Percentiles rank a stretch among this genome's conserved stretches.
Evolutionary conservation across 2,329 filamentous ascomycete genomes (phyloP).

Genomic region (Alternaria sp.): DNA sequence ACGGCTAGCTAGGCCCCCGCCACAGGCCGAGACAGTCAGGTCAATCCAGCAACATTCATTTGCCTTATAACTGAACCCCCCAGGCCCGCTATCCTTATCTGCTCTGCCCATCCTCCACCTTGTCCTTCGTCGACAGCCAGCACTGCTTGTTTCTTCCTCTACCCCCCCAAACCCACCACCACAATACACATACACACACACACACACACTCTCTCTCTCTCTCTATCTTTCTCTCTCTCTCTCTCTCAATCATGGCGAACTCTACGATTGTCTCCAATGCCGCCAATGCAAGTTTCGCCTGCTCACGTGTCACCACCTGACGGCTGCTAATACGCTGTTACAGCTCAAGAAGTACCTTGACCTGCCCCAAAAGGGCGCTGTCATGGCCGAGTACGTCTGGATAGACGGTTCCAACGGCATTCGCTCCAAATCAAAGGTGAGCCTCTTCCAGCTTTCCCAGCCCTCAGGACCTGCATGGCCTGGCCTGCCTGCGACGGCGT

Average conservation of each 20-base stretch:
- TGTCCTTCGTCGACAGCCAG: slow-evolving; percentile 15
- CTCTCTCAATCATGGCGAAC: slow-evolving; percentile 40
- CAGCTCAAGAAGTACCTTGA: slow-evolving; percentile 92
- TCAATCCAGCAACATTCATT: slow-evolving; percentile 21
- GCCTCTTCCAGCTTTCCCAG: slow-evolving; percentile 47
- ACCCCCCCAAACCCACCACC: slow-evolving; percentile 30
- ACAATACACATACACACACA: slow-evolving; percentile 30
- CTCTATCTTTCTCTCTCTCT: background rate
- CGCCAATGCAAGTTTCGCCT: slow-evolving; percentile 54
- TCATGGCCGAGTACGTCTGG: slow-evolving; percentile 98
- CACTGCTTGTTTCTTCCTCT: slow-evolving; percentile 10
- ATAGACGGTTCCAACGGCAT: slow-evolving; percentile 83
- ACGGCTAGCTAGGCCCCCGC: slow-evolving; percentile 36
- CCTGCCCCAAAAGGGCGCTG: slow-evolving; percentile 85
- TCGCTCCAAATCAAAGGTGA: slow-evolving; percentile 95
- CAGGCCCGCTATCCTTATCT: slow-evolving; percentile 37
- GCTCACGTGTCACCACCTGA: slow-evolving; percentile 26
- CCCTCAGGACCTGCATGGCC: slow-evolving; percentile 19
- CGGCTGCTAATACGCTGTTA: slow-evolving; percentile 36
- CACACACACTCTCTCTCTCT: slow-evolving; percentile 9
- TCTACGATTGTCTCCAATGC: slow-evolving; percentile 59
- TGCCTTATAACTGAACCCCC: slow-evolving; percentile 43
- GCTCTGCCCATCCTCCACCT: slow-evolving; percentile 27
- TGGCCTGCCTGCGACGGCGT: slow-evolving; percentile 10
- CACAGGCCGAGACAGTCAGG: slow-evolving; percentile 43